Evolutionary conservation across 139 green algal genomes (phyloP).

Genomic region (Trebouxia sp.): DNA sequence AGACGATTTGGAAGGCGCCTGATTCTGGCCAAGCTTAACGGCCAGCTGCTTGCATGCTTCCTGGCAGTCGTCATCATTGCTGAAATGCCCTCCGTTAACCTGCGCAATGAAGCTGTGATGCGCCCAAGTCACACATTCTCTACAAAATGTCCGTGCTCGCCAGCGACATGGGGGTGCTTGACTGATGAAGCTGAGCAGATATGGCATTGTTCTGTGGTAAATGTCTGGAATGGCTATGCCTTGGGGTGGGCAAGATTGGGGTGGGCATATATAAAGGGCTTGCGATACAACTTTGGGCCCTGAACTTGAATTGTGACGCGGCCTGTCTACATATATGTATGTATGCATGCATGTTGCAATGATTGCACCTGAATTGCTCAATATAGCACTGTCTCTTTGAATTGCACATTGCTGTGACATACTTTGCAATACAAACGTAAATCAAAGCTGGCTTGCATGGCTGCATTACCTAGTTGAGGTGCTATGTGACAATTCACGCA

Average conservation of each 20-base stretch:
- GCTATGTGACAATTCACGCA: background rate
- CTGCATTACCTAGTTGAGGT: no score
- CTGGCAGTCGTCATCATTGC: background rate
- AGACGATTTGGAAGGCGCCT: conserved; percentile 2
- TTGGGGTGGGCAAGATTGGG: background rate
- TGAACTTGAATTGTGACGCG: background rate
- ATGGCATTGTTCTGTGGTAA: background rate
- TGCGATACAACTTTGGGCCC: background rate
- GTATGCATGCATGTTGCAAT: background rate
- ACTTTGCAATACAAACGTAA: no score
- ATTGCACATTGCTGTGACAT: no score
- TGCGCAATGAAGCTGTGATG: background rate
- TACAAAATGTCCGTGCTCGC: background rate
- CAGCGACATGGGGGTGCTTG: background rate
- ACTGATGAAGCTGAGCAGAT: background rate
- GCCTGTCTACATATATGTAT: no score
- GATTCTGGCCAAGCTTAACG: conserved; percentile 1
- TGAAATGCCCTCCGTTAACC: conserved; percentile 4
- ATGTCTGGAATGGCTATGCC: background rate
- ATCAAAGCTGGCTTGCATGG: no score
- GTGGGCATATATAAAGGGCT: background rate
- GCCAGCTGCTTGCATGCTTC: conserved; percentile 18
- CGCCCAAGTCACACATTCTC: no score
- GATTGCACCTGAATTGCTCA: background rate
- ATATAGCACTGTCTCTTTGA: background rate